Percentiles rank a stretch among this genome's conserved stretches.
Evolutionary conservation across 805 yeast species (phyloP).

Genomic region (Candida ovalis): DNA sequence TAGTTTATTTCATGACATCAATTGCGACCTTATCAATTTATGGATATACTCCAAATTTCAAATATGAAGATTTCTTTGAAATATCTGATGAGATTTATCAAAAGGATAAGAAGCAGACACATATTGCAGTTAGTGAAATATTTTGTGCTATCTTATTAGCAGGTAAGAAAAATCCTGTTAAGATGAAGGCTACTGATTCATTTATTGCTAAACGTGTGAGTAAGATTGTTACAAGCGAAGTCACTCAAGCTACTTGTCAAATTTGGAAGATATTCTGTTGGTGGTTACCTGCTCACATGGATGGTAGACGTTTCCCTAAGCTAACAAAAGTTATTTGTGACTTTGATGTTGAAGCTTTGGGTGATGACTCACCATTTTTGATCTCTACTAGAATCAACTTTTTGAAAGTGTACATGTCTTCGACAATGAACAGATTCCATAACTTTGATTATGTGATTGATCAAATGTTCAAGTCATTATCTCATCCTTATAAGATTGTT

Average conservation of each 20-base stretch:
- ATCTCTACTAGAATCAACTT: constrained; percentile 60
- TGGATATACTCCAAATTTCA: constrained; percentile 39
- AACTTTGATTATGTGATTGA: constrained; percentile 41
- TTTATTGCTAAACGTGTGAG: constrained; percentile 43
- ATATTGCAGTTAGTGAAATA: constrained; percentile 71
- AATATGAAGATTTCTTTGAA: constrained; percentile 49
- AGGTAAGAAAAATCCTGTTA: constrained; percentile 35
- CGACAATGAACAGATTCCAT: constrained; percentile 38
- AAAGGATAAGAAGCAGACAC: constrained; percentile 68
- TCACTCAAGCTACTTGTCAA: constrained; percentile 68
- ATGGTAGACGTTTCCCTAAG: constrained; percentile 60
- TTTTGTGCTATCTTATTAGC: constrained; percentile 59
- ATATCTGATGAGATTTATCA: constrained; percentile 50
- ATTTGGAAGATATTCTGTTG: constrained; percentile 76
- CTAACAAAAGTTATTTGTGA: constrained; percentile 42
- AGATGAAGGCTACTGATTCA: constrained; percentile 38
- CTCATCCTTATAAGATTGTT: constrained; percentile 71
- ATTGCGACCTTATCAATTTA: constrained; percentile 47
- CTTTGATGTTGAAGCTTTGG: constrained; percentile 43
- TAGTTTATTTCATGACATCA: constrained; percentile 54
- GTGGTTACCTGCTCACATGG: constrained; percentile 68
- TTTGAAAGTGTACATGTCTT: constrained; percentile 39
- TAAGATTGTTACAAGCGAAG: constrained; percentile 47
- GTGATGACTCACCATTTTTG: constrained; percentile 55
- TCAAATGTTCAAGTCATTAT: constrained; percentile 44